phyloP scores from a whole-genome alignment of 768 basidiomycete genomes.

The Hypholoma fasciculare region DNA sequence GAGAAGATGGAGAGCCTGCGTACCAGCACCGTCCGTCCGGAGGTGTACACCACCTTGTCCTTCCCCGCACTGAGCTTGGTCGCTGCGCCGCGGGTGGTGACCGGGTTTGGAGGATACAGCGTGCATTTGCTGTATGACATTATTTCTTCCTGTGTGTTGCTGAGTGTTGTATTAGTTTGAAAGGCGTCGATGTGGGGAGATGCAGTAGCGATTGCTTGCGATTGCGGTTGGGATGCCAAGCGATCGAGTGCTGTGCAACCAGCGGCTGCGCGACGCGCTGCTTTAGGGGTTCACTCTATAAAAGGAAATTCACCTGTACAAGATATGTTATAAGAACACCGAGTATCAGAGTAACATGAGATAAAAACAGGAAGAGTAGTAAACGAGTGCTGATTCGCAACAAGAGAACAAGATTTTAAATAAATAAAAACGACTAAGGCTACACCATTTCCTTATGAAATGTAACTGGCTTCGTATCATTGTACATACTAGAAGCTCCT shows the following conservation, averaged over 20 bases:
- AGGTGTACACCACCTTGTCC: slow-evolving; percentile 84
- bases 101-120: slow-evolving; percentile 67
- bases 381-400: no score
- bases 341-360: no score
- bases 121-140: slow-evolving; percentile 45
- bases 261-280: slow-evolving; percentile 18
- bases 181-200: not conserved
- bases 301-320: slow-evolving; percentile 1
- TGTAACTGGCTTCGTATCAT: no score
- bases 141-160: not conserved
- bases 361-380: no score
- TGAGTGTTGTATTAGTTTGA: not conserved
- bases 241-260: slow-evolving; percentile 2
- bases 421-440: no score
- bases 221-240: not conserved
- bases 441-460: no score
- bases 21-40: slow-evolving; percentile 84
- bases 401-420: no score
- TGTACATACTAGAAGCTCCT: no score
- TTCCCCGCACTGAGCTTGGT: slow-evolving; percentile 44
- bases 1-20: slow-evolving; percentile 28
- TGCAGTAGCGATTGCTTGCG: slow-evolving; percentile 11
- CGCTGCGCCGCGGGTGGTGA: slow-evolving; percentile 30
- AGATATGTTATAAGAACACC: no score
- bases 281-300: not conserved